phyloP scores from a whole-genome alignment of 495 filamentous ascomycete genomes.

The Lophium mytilinum region DNA sequence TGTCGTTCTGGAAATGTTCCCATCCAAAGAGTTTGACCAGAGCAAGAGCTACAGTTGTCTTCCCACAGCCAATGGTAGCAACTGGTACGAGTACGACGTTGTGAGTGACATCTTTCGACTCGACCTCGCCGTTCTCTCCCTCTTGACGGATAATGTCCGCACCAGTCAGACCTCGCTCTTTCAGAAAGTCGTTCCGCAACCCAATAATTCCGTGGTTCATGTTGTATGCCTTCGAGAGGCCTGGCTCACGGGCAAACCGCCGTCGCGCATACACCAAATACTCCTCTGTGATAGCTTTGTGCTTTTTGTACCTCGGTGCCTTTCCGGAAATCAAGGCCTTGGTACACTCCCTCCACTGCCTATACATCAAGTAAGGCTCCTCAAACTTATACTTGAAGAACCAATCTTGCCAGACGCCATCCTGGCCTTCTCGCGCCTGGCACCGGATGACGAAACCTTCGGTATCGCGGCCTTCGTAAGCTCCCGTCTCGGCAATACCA shows the following conservation, averaged over 20 bases:
- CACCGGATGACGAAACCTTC: slow-evolving; percentile 97
- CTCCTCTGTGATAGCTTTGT: slow-evolving; percentile 80
- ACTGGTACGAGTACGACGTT: slow-evolving; percentile 77
- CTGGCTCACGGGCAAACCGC: slow-evolving; percentile 56
- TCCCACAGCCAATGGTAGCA: slow-evolving; percentile 90
- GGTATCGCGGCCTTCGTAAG: slow-evolving; percentile 82
- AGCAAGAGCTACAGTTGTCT: slow-evolving; percentile 85
- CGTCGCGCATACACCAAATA: slow-evolving; percentile 75
- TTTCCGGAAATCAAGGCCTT: slow-evolving; percentile 77
- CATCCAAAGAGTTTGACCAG: slow-evolving; percentile 78
- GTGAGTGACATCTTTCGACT: slow-evolving; percentile 40
- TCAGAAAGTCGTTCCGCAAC: slow-evolving; percentile 78
- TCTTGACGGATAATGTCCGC: slow-evolving; percentile 72
- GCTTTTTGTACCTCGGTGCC: slow-evolving; percentile 71
- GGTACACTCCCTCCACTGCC: slow-evolving; percentile 96
- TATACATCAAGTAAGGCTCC: slow-evolving; percentile 96
- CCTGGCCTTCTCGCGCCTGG: slow-evolving; percentile 48
- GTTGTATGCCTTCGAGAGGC: slow-evolving; percentile 58
- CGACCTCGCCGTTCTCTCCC: slow-evolving; percentile 34
- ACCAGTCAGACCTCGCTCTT: slow-evolving; percentile 71
- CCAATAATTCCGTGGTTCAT: slow-evolving; percentile 94
- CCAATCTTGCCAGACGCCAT: slow-evolving; percentile 65
- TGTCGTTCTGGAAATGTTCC: slow-evolving; percentile 96
- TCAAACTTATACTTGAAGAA: slow-evolving; percentile 99
- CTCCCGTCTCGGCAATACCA: slow-evolving; percentile 70